Percentiles rank a stretch among this genome's conserved stretches.
Conservation (phyloP, 805 yeast species). For the Kazachstania kunashirensis region DNA sequence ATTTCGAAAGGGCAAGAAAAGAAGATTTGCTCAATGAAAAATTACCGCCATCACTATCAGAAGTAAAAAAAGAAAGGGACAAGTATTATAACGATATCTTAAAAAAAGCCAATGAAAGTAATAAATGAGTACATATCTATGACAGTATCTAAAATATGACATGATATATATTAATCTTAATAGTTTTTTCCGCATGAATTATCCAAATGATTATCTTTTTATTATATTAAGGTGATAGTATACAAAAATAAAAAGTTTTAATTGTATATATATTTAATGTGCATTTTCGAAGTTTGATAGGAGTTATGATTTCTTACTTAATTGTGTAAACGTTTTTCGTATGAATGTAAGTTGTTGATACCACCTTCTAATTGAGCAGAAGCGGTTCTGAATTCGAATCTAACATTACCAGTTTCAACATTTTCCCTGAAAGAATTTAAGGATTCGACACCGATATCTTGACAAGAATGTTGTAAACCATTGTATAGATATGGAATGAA, state of each 20-base stretch:
- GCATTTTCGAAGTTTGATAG: too few species aligned
- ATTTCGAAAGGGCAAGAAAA: constrained; percentile 74
- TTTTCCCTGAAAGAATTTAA: constrained; percentile 50
- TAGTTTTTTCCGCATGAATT: too few species aligned
- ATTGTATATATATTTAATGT: too few species aligned
- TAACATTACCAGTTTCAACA: constrained; percentile 59
- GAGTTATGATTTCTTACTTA: constrained; percentile 30
- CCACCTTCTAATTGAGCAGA: constrained; percentile 99
- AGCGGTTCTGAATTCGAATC: constrained; percentile 97
- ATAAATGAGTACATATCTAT: neutral
- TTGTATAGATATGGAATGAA: constrained; percentile 88
- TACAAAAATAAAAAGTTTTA: too few species aligned
- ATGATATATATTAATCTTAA: too few species aligned
- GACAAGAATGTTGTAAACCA: constrained; percentile 97
- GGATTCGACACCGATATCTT: constrained; percentile 86
- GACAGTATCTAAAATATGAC: too few species aligned
- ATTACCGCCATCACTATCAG: constrained; percentile 70
- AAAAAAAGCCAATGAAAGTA: constrained; percentile 2
- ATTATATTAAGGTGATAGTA: too few species aligned
- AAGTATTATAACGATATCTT: constrained; percentile 30
- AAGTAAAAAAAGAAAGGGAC: constrained; percentile 36
- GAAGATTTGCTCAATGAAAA: constrained; percentile 81
- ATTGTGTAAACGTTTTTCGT: constrained; percentile 93
- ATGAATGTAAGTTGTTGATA: constrained; percentile 90
- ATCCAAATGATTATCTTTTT: too few species aligned